Conservation (phyloP, 2,329 filamentous ascomycete genomes). For the Ciborinia camelliae region DNA sequence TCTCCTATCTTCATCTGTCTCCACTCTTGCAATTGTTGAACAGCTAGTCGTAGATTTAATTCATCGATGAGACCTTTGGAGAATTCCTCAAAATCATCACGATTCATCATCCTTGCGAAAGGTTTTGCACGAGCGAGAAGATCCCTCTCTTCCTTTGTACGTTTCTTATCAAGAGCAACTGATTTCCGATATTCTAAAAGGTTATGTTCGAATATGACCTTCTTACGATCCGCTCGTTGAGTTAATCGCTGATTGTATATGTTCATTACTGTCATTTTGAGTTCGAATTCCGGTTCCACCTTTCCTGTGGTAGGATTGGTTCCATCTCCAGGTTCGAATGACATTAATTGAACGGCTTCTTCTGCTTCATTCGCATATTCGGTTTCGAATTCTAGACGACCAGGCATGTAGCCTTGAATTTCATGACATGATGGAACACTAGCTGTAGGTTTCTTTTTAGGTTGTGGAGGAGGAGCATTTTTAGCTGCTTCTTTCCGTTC, state of each 20-base stretch:
- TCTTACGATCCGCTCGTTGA: constrained; percentile 88
- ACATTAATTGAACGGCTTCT: constrained; percentile 97
- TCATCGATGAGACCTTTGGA: constrained; percentile 85
- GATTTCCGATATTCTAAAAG: constrained; percentile 93
- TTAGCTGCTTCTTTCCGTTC: constrained; percentile 84
- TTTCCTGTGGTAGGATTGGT: constrained; percentile 80
- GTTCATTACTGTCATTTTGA: constrained; percentile 97
- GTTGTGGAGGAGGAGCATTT: constrained; percentile 75
- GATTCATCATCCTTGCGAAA: constrained; percentile 95
- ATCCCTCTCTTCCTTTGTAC: constrained; percentile 92
- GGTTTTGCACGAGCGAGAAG: constrained; percentile 91
- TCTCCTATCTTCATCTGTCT: constrained; percentile 79
- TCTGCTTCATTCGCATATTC: constrained; percentile 98
- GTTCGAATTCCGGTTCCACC: constrained; percentile 90
- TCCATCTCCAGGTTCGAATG: constrained; percentile 94
- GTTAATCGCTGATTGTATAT: constrained; percentile 94
- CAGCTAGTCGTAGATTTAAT: constrained; percentile 84
- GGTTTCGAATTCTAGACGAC: constrained; percentile 93
- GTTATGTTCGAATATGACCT: constrained; percentile 93
- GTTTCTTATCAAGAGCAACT: constrained; percentile 83
- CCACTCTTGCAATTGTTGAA: constrained; percentile 91
- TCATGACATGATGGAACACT: constrained; percentile 96
- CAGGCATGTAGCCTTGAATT: constrained; percentile 98
- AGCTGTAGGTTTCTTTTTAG: constrained; percentile 93
- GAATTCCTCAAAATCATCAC: constrained; percentile 82